Evolutionary conservation across 148 eudicot genomes (phyloP), one percentile per base, ranked within the genome.

Genomic region (Pouteria glomerata): DNA sequence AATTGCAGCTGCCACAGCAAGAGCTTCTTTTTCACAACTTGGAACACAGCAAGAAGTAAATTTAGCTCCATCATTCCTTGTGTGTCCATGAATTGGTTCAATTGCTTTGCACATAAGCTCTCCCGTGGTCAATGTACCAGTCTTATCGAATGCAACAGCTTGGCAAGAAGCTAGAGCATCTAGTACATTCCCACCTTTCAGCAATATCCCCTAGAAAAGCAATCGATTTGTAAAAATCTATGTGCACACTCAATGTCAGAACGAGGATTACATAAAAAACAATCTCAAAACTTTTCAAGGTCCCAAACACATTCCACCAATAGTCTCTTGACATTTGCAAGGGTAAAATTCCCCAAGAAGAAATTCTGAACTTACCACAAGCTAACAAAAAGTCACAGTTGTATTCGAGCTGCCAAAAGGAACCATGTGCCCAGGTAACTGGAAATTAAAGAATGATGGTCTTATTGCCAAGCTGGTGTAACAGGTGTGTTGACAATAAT

Each of bases 1-100:
- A 96, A 95, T 91, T 48, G 98, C 98, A 81, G 98, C 91, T 70
- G 98, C 97, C 70, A 95, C 96, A 65, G 98, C 98, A 78, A 95
- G 90, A 77, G 98, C 98, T 81, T 91, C 97, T 73, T 89, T 86
- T 78, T 95, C 98, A 80, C 98, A 95, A 79, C 76, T 84, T 18
- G 98, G 98, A 30, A 79, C 81, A 82, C 98, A 95, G 72, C 98
- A 95, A 66, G 87, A 75, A 73, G 80, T 76, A 72, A 42, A 47
- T 23, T 44, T 62, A 44, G 74, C 74, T 56, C 61, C 76, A 74
- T 71, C 71, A 65, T 71, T 80, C 42, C 64, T 76, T 62, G 48
- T 47, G 78, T 77, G 98, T 73, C 98, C 98, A 74, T 84, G 96
- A 62, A 95, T 88, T 45, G 96, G 97, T 83, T 95, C 98, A 71